phyloP scores from a whole-genome alignment of 345 rosid species.

The Angophora floribunda region DNA sequence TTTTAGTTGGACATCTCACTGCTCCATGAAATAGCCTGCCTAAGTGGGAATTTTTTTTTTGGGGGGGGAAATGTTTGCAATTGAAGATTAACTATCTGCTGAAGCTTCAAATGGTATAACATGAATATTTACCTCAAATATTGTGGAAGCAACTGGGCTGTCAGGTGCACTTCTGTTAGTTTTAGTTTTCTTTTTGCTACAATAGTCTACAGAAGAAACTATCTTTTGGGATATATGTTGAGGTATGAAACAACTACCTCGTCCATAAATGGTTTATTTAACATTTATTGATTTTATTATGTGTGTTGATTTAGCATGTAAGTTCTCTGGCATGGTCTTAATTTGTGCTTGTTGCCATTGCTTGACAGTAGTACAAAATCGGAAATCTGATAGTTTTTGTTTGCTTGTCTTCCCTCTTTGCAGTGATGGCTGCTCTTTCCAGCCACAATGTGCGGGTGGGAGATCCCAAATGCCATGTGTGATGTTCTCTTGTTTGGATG shows the following conservation, averaged over 20 bases:
- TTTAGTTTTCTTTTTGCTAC: not conserved
- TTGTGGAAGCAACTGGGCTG: not conserved
- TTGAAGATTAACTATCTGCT: not conserved
- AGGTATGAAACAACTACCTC: not conserved
- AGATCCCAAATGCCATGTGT: conserved; percentile 50
- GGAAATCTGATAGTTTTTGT: not conserved
- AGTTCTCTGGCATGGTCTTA: not conserved
- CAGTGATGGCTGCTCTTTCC: conserved; percentile 69
- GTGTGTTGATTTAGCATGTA: not conserved
- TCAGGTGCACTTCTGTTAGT: not conserved
- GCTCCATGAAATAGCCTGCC: not conserved
- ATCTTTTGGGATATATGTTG: not conserved
- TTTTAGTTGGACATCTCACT: not conserved
- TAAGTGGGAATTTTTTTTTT: not conserved
- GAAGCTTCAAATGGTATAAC: not conserved
- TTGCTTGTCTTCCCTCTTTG: conserved; percentile 8
- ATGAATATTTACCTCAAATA: not conserved
- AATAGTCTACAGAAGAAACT: not conserved
- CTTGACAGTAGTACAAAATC: not conserved
- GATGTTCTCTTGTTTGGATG: conserved; percentile 48
- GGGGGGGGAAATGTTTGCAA: not conserved
- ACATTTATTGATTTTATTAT: not conserved
- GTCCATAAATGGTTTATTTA: not conserved
- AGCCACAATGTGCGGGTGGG: conserved; percentile 28
- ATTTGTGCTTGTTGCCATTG: not conserved